Evolutionary conservation across 2,329 filamentous ascomycete genomes (phyloP).

Genomic region (Teratosphaeria gauchensis): DNA sequence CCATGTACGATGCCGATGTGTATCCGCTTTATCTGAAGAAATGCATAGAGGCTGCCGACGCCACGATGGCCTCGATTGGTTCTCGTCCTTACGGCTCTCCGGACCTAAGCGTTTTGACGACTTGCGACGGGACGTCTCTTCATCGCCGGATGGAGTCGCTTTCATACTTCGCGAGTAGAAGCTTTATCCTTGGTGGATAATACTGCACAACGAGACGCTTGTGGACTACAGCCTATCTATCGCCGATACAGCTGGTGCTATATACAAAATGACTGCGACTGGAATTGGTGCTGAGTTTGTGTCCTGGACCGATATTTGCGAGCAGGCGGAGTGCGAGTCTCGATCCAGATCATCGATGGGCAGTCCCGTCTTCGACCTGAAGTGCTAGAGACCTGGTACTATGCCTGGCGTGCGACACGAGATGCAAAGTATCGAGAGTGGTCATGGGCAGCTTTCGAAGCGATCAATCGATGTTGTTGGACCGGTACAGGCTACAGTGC

Average conservation of each 20-base stretch:
- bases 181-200: conserved; percentile 26
- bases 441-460: conserved; percentile 17
- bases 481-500: conserved; percentile 18
- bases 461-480: conserved; percentile 13
- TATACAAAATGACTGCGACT: conserved; percentile 15
- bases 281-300: conserved; percentile 22
- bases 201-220: conserved; percentile 16
- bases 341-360: conserved; percentile 8
- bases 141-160: conserved; percentile 18
- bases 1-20: conserved; percentile 22
- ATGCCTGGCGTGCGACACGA: conserved; percentile 21
- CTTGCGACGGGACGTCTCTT: conserved; percentile 12
- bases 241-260: conserved; percentile 14
- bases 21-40: conserved; percentile 21
- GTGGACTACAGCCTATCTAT: conserved; percentile 23
- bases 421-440: conserved; percentile 21
- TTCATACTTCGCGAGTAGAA: conserved; percentile 25
- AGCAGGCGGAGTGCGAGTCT: conserved; percentile 8
- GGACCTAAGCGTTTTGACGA: conserved; percentile 21
- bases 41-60: conserved; percentile 21
- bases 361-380: conserved; percentile 18
- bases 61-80: conserved; percentile 21
- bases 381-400: conserved; percentile 25
- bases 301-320: conserved; percentile 16
- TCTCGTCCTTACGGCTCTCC: conserved; percentile 22